A percentile compares a stretch with the other conserved stretches of the same genome.
Conservation (phyloP, 495 filamentous ascomycete species). For the Aspergillus sclerotioniger region DNA sequence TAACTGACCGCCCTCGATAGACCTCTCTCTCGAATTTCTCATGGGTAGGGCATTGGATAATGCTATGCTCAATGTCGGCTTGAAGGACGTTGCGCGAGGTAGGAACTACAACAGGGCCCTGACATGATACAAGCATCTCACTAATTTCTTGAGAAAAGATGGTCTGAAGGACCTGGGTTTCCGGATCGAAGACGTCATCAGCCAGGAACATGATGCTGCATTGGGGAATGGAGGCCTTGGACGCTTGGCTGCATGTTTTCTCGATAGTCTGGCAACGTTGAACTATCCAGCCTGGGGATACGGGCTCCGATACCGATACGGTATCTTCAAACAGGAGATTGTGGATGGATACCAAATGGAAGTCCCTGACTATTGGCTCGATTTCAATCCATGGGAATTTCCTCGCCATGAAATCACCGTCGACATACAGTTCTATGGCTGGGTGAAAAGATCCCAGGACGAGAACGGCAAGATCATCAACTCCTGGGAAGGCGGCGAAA, state of each 20-base stretch:
- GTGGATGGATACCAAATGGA: slow-evolving; percentile 97
- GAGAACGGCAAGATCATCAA: slow-evolving; percentile 68
- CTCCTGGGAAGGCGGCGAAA: slow-evolving; percentile 90
- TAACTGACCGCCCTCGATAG: slow-evolving; percentile 30
- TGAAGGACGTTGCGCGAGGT: slow-evolving; percentile 83
- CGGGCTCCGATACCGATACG: slow-evolving; percentile 90
- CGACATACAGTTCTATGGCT: slow-evolving; percentile 93
- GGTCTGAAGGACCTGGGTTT: slow-evolving; percentile 89
- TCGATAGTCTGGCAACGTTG: slow-evolving; percentile 90
- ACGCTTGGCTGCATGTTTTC: slow-evolving; percentile 91
- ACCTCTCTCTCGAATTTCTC: slow-evolving; percentile 92
- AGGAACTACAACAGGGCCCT: slow-evolving; percentile 10
- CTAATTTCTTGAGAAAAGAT: slow-evolving; percentile 41
- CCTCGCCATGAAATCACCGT: slow-evolving; percentile 92
- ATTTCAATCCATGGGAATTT: slow-evolving; percentile 99
- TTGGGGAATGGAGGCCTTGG: slow-evolving; percentile 95
- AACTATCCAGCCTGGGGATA: slow-evolving; percentile 98
- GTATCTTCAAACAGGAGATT: slow-evolving; percentile 99
- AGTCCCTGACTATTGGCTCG: slow-evolving; percentile 97
- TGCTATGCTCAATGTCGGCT: slow-evolving; percentile 92
- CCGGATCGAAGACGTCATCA: slow-evolving; percentile 92
- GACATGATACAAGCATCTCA: not conserved
- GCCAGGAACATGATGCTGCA: slow-evolving; percentile 93
- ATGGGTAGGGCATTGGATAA: slow-evolving; percentile 97
- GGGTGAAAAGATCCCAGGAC: slow-evolving; percentile 69